Evolutionary conservation across 768 basidiomycete genomes (phyloP).

Genomic region (Daedaleopsis nitida): DNA sequence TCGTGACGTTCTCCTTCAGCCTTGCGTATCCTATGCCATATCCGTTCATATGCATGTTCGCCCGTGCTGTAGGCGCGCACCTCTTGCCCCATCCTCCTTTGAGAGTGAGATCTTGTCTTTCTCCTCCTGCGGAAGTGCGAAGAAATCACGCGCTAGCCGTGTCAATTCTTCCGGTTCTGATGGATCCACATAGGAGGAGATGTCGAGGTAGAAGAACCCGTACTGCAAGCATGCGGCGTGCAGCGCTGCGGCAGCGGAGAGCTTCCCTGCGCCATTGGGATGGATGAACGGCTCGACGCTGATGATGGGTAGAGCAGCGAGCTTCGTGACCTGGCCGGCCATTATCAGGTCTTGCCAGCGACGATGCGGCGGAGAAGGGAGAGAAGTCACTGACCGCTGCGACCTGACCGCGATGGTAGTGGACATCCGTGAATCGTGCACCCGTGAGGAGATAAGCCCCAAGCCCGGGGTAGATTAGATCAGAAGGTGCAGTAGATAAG

Average conservation of each 20-base stretch:
- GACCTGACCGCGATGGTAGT: too few relatives aligned
- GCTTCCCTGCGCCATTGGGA: constrained; percentile 40
- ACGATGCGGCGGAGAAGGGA: background rate
- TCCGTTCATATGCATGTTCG: background rate
- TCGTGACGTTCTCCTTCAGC: constrained; percentile 84
- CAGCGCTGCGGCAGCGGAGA: constrained; percentile 51
- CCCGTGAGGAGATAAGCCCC: too few relatives aligned
- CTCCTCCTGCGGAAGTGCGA: constrained; percentile 56
- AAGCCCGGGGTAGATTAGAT: too few relatives aligned
- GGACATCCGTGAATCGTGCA: too few relatives aligned
- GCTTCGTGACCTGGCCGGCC: constrained; percentile 14
- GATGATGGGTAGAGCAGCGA: constrained; percentile 64
- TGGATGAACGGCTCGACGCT: constrained; percentile 66
- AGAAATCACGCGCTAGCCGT: constrained; percentile 71
- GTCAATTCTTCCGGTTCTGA: constrained; percentile 67
- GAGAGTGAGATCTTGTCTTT: constrained; percentile 69
- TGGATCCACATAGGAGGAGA: constrained; percentile 57
- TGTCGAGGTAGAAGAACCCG: constrained; percentile 89
- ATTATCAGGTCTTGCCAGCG: background rate
- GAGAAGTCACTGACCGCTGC: too few relatives aligned
- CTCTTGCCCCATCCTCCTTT: constrained; percentile 75
- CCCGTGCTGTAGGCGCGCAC: constrained; percentile 39
- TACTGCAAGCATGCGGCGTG: constrained; percentile 76
- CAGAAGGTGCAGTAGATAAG: constrained; percentile 3
- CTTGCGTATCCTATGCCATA: constrained; percentile 66